Conservation (phyloP, 768 basidiomycete genomes). For the Phylloporus arenicola region DNA sequence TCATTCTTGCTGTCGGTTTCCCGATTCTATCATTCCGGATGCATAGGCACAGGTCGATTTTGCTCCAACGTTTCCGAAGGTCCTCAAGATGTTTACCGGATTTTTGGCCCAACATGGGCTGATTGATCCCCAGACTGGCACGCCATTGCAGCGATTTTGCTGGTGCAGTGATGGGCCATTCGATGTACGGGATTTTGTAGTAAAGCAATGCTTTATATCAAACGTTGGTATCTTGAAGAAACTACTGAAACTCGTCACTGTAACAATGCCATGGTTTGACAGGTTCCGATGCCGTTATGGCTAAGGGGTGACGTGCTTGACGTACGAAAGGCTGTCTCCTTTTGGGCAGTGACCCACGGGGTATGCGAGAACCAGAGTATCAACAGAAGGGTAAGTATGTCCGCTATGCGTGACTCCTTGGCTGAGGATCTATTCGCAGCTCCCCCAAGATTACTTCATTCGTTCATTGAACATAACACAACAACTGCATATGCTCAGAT, state of each 20-base stretch:
- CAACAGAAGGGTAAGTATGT: slow-evolving; percentile 17
- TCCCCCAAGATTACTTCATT: slow-evolving; percentile 14
- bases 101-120: slow-evolving; percentile 72
- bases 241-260: neutral
- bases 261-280: slow-evolving; percentile 10
- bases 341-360: slow-evolving; percentile 31
- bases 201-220: slow-evolving; percentile 88
- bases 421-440: slow-evolving; percentile 11
- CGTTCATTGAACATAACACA: slow-evolving; percentile 57
- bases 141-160: slow-evolving; percentile 58
- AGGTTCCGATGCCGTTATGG: slow-evolving; percentile 71
- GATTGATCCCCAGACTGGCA: slow-evolving; percentile 53
- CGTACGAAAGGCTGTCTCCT: slow-evolving; percentile 55
- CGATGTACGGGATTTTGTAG: slow-evolving; percentile 78
- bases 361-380: slow-evolving; percentile 5
- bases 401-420: neutral
- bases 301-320: slow-evolving; percentile 70
- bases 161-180: slow-evolving; percentile 86
- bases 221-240: slow-evolving; percentile 41
- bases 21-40: slow-evolving; percentile 3
- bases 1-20: slow-evolving; percentile 4
- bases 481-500: slow-evolving; percentile 68
- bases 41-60: slow-evolving; percentile 73
- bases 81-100: slow-evolving; percentile 54
- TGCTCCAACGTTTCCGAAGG: slow-evolving; percentile 70